phyloP scores from a whole-genome alignment of 1,139 yeast species.

The Candida smagusa region DNA sequence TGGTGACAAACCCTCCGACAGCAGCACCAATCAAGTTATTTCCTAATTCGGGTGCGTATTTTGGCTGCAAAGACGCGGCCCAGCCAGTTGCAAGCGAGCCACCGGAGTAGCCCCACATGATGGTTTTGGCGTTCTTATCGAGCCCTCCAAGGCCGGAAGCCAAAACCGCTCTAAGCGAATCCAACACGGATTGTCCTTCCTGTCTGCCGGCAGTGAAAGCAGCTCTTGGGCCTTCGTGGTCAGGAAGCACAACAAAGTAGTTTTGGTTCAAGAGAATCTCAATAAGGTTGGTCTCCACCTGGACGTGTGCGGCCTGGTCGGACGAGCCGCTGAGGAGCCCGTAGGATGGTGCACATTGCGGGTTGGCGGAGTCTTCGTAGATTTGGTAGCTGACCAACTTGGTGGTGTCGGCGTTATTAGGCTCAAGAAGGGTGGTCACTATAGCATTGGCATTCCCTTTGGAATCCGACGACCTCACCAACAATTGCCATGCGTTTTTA shows the following conservation, averaged over 20 bases:
- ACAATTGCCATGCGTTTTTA: conserved; percentile 25
- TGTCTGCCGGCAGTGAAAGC: conserved; percentile 27
- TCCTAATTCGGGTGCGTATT: conserved; percentile 29
- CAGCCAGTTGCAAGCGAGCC: conserved; percentile 33
- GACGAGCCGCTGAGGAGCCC: conserved; percentile 21
- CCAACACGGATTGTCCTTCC: conserved; percentile 26
- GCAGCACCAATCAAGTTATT: conserved; percentile 27
- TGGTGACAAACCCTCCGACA: conserved; percentile 29
- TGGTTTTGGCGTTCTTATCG: conserved; percentile 20
- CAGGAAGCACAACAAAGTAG: conserved; percentile 30
- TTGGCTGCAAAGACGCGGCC: conserved; percentile 32
- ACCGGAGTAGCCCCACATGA: conserved; percentile 37
- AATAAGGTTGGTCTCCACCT: conserved; percentile 1
- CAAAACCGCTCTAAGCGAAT: conserved; percentile 25
- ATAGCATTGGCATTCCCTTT: conserved; percentile 28
- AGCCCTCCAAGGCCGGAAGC: conserved; percentile 21
- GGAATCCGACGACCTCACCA: conserved; percentile 30
- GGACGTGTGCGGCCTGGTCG: neutral
- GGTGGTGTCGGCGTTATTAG: conserved; percentile 26
- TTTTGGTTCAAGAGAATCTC: conserved; percentile 20
- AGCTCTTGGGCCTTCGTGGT: conserved; percentile 28
- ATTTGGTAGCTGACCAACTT: conserved; percentile 32
- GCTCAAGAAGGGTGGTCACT: conserved; percentile 30
- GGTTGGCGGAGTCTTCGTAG: conserved; percentile 30
- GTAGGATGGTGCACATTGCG: conserved; percentile 33